These are phyloP conservation scores for Penicillium cinerascens DNA, from an alignment of 495 filamentous ascomycete species.

Conservation along the genomic window DNA sequence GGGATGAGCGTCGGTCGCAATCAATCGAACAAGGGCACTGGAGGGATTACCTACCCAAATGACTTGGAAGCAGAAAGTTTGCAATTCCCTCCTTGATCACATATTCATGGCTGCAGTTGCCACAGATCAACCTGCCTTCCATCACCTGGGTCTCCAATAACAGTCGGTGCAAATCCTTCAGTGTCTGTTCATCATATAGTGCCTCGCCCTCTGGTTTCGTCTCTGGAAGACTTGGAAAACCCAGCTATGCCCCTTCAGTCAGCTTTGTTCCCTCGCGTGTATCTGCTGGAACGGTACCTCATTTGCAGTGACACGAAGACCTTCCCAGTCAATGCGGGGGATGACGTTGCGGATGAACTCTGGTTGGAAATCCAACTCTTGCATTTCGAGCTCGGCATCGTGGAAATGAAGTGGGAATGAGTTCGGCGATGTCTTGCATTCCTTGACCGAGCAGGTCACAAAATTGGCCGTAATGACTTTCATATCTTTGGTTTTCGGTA, in stretches of 20 bases:
- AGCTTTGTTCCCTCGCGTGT: not conserved
- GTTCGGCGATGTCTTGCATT: slow-evolving; percentile 72
- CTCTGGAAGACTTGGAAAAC: slow-evolving; percentile 72
- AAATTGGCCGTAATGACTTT: slow-evolving; percentile 97
- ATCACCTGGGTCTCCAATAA: slow-evolving; percentile 86
- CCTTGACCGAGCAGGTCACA: slow-evolving; percentile 89
- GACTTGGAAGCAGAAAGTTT: slow-evolving; percentile 91
- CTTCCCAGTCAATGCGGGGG: slow-evolving; percentile 84
- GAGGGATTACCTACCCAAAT: slow-evolving; percentile 63
- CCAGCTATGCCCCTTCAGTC: slow-evolving; percentile 54
- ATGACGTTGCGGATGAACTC: slow-evolving; percentile 77
- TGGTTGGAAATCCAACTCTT: slow-evolving; percentile 75
- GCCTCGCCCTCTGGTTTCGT: slow-evolving; percentile 58
- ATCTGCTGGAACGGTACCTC: slow-evolving; percentile 60
- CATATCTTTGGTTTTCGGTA: slow-evolving; percentile 51
- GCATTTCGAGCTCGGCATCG: slow-evolving; percentile 82
- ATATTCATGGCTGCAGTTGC: slow-evolving; percentile 89
- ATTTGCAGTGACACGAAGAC: slow-evolving; percentile 63
- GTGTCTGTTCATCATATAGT: slow-evolving; percentile 56
- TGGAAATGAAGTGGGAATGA: slow-evolving; percentile 89
- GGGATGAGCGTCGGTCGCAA: not conserved
- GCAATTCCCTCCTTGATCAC: slow-evolving; percentile 90
- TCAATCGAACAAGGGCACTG: not conserved
- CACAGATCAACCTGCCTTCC: slow-evolving; percentile 86
- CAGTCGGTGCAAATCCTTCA: slow-evolving; percentile 74